These are phyloP conservation scores for Sphenostylis stenocarpa DNA, from an alignment of 306 rosid species.

Conservation along the genomic window DNA sequence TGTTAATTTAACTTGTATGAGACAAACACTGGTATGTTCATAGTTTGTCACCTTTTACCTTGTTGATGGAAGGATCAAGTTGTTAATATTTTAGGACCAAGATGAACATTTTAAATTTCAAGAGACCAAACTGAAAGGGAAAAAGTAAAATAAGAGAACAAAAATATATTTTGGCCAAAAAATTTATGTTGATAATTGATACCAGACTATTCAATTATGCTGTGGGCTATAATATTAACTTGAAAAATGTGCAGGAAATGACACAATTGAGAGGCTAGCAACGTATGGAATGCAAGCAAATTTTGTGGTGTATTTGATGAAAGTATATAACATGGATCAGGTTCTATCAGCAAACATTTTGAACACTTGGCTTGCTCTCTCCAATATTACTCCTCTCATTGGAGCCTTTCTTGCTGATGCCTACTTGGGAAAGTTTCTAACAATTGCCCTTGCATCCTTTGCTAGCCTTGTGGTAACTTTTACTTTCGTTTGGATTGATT, in stretches of 20 bases:
- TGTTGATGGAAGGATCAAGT: not conserved
- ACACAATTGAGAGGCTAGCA: conserved; percentile 57
- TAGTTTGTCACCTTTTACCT: not conserved
- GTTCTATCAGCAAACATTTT: conserved; percentile 49
- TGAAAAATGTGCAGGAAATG: conserved; percentile 47
- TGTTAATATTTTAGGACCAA: not conserved
- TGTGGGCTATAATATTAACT: not conserved
- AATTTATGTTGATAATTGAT: not conserved
- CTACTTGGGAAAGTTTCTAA: conserved; percentile 42
- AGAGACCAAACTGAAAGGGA: not conserved
- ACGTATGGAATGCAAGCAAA: conserved; percentile 47
- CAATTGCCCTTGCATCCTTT: conserved; percentile 46
- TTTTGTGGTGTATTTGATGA: conserved; percentile 50
- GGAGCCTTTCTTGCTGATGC: conserved; percentile 56
- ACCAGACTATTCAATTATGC: not conserved
- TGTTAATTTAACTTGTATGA: too few species aligned
- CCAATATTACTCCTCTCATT: conserved; percentile 36
- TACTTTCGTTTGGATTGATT: not conserved
- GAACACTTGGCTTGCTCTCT: conserved; percentile 38
- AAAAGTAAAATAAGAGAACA: not conserved
- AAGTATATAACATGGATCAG: conserved; percentile 55
- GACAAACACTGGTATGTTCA: too few species aligned
- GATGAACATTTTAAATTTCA: not conserved
- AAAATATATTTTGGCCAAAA: not conserved
- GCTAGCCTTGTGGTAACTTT: conserved; percentile 37